Base-by-base conservation (phyloP, 2,329 filamentous ascomycete species). In the Paecilomyces variotii region DNA sequence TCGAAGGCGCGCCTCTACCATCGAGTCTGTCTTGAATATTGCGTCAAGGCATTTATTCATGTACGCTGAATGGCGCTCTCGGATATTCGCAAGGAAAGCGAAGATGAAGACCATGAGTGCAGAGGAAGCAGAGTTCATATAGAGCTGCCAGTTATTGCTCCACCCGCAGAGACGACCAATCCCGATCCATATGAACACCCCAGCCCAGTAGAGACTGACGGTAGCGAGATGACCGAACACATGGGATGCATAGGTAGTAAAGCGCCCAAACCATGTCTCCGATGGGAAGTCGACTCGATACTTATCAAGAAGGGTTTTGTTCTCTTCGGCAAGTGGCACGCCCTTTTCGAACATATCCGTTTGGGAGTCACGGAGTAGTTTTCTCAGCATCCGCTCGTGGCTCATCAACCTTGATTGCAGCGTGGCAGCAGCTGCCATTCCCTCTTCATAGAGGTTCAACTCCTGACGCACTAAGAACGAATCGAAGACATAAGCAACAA, bases 101-200 rank as follows among this genome's bases (percentile, higher is more conserved):
- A 68, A 73, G 1, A 74, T 71, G 52, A 79, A 72, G 1, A 75
- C 74, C 60, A 80, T 72, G 55, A 74, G 65, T 25, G 77, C 70
- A 0, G 78, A 76, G 0, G 76, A 77, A 7, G 76, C 74, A 2
- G 77, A 76, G 68, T 79, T 60, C 53, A 60, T 60, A 19, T 60
- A 58, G 6, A 60, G 57, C 28, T 60, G 49, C 59, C 59, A 60
- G 1, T 10, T 27, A 25, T 56, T 28, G 24, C 56, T 56, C 19
- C 27, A 60, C 1, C 49, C 3, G n/a, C 28, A 56, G 49, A 58
- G 11, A 11, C 53, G 49, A 11, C 59, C 59, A 11, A 60, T 54
- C 3, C 59, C 59, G 30, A 60, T 53, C 59, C 59, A 60, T 25
- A 58, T 28, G 19, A 56, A 12, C 2, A 60, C 51, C 6, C 25